phyloP scores from a whole-genome alignment of 2,329 filamentous ascomycete genomes.

The Coniochaeta prunicola region DNA sequence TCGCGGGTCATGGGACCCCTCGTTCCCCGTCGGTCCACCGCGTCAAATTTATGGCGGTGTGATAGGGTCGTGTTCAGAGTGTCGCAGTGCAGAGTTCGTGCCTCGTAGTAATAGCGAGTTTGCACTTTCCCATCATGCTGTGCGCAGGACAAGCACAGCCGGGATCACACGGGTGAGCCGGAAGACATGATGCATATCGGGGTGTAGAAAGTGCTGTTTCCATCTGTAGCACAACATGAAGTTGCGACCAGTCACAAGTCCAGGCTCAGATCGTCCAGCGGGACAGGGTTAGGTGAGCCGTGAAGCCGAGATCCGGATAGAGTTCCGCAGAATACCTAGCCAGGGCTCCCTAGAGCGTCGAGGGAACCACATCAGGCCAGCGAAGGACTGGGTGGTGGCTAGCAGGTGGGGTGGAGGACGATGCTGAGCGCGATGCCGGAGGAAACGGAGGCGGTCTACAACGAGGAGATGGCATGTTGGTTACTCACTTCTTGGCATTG shows the following conservation, averaged over 20 bases:
- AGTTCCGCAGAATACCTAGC: neutral
- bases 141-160: neutral
- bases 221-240: neutral
- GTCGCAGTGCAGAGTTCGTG: neutral
- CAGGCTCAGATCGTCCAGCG: neutral
- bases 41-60: neutral
- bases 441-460: neutral
- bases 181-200: neutral
- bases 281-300: neutral
- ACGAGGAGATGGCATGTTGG: neutral
- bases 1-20: neutral
- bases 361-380: neutral
- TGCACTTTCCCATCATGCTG: neutral
- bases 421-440: neutral
- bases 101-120: neutral
- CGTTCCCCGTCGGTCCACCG: neutral
- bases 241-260: neutral
- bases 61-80: neutral
- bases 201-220: neutral
- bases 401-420: neutral
- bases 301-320: neutral
- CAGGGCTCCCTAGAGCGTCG: neutral
- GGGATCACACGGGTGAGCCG: neutral
- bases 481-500: constrained; percentile 74
- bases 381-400: neutral